Conservation (phyloP, 331 rosid genomes). For the Quercus phellos region DNA sequence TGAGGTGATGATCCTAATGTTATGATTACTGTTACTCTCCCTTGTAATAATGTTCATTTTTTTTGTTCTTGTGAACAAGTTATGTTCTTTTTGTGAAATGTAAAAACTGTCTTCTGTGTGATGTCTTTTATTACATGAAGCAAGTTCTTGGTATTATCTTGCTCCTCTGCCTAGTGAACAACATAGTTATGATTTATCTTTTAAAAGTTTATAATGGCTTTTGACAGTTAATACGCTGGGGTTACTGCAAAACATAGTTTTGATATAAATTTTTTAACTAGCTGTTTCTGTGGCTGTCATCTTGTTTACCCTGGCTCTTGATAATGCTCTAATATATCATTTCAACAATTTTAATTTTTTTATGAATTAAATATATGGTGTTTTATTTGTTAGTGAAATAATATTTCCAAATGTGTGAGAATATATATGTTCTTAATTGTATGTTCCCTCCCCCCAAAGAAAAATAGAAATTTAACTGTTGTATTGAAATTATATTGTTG, state of each 20-base stretch:
- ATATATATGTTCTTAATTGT: too few relatives aligned
- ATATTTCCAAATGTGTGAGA: too few relatives aligned
- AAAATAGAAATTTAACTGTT: not conserved
- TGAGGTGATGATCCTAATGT: conserved; percentile 44
- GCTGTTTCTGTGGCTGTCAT: too few relatives aligned
- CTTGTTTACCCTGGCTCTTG: not conserved
- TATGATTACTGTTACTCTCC: not conserved
- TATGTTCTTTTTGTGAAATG: not conserved
- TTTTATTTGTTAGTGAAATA: too few relatives aligned
- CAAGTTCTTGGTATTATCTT: not conserved
- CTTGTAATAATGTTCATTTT: not conserved
- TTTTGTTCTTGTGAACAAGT: not conserved
- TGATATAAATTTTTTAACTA: too few relatives aligned
- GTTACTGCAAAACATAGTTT: too few relatives aligned
- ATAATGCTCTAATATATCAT: not conserved
- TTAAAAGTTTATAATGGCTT: too few relatives aligned
- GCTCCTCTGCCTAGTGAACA: not conserved
- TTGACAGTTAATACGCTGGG: too few relatives aligned
- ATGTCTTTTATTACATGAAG: not conserved
- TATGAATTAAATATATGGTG: not conserved
- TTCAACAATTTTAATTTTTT: not conserved
- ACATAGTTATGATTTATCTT: too few relatives aligned
- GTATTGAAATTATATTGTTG: not conserved
- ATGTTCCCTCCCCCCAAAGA: too few relatives aligned
- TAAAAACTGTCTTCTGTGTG: not conserved